Conservation (phyloP, 768 basidiomycete species). For the Phylloporus sp. region DNA sequence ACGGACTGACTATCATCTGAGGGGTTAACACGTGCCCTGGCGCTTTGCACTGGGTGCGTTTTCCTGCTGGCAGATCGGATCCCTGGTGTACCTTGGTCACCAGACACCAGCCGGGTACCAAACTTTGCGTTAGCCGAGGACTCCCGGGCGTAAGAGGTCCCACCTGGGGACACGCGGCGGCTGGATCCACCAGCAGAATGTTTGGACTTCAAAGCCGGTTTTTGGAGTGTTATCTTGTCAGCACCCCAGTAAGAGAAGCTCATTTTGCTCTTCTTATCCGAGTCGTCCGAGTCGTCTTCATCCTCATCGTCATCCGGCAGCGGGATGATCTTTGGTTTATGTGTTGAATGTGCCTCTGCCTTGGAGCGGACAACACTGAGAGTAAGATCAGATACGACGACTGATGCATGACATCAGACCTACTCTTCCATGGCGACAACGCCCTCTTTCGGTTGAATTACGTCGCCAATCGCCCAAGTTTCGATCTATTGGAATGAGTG, state of each 20-base stretch:
- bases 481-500: conserved; percentile 59
- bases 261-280: conserved; percentile 89
- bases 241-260: conserved; percentile 94
- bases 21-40: conserved; percentile 44
- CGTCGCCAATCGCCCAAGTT: conserved; percentile 81
- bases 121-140: conserved; percentile 93
- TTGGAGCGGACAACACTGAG: conserved; percentile 69
- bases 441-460: conserved; percentile 70
- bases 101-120: conserved; percentile 74
- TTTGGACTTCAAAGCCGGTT: conserved; percentile 57
- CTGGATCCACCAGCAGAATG: conserved; percentile 32
- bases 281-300: conserved; percentile 73
- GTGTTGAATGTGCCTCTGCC: conserved; percentile 51
- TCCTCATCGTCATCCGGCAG: conserved; percentile 61
- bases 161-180: conserved; percentile 40
- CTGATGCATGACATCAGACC: conserved; percentile 28
- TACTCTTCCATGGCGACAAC: conserved; percentile 91
- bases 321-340: conserved; percentile 65
- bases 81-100: conserved; percentile 41
- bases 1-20: conserved; percentile 65
- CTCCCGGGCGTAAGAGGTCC: conserved; percentile 64
- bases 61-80: conserved; percentile 63
- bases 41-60: conserved; percentile 41
- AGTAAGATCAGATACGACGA: conserved; percentile 6
- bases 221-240: conserved; percentile 85